Conservation (phyloP, 805 yeast genomes). For the Kodamaea hsintzibuensis region DNA sequence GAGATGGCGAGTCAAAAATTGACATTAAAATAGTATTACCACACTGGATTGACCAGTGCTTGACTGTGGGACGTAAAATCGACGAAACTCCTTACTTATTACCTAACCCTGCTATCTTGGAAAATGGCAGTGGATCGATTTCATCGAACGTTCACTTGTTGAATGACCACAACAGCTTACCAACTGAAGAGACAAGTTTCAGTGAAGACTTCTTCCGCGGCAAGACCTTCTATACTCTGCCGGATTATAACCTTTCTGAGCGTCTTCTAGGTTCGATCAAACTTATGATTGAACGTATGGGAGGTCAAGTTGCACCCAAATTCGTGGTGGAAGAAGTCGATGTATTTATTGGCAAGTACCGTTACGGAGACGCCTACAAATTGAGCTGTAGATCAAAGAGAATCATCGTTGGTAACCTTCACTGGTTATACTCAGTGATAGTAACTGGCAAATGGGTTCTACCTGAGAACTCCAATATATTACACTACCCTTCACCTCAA, state of each 20-base stretch:
- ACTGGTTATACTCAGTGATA: conserved; percentile 75
- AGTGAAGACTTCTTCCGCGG: conserved; percentile 36
- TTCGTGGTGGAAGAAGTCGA: conserved; percentile 24
- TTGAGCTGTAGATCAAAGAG: conserved; percentile 42
- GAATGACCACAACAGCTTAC: conserved; percentile 11
- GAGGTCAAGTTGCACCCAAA: conserved; percentile 48
- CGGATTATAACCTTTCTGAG: conserved; percentile 57
- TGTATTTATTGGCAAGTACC: conserved; percentile 59
- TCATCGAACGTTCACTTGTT: conserved; percentile 9
- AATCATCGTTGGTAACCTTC: conserved; percentile 60
- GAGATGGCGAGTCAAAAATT: conserved; percentile 16
- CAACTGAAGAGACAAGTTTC: conserved; percentile 12
- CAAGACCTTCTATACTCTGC: conserved; percentile 51
- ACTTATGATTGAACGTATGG: conserved; percentile 48
- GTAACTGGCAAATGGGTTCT: conserved; percentile 53
- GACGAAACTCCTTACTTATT: conserved; percentile 56
- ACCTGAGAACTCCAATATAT: conserved; percentile 54
- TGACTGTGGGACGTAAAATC: conserved; percentile 50
- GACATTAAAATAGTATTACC: conserved; percentile 68
- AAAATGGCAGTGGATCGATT: neutral
- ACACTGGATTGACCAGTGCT: conserved; percentile 76
- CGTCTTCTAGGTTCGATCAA: conserved; percentile 40
- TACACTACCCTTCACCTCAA: conserved; percentile 69
- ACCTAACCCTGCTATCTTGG: conserved; percentile 24
- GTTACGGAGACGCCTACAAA: conserved; percentile 58